Evolutionary conservation across 176 grass and related monocot genomes (phyloP), one percentile per base, ranked within the genome.

Genomic region (Oryza longistaminata): DNA sequence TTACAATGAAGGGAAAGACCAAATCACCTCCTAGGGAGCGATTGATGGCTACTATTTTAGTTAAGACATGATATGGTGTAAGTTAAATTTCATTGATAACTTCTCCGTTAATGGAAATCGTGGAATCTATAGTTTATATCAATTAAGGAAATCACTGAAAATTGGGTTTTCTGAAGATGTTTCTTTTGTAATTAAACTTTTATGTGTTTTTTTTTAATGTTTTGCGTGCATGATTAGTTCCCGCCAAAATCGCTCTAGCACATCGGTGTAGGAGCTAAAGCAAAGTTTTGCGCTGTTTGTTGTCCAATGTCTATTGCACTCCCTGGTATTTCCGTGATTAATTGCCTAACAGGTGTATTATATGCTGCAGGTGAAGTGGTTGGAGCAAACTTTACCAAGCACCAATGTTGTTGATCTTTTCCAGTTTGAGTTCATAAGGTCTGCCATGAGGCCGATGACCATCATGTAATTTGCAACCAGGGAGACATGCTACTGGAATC

Each of bases 361-460:
- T 15, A 2, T 83, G 40, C 66, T 85, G 31, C 91, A 93, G 91
- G 85, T 74, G 34, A 78, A 86, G 82, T 71, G 83, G 68, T 15
- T 75, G 83, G 80, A 83, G 44, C 62, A 42, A 83, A 66, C 49
- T 86, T 86, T 83, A 49, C 81, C 52, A 80, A 86, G 17, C 78
- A 84, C 60, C 34, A 33, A 24, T 73, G 46, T 24, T 79, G 66
- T 73, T 85, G 60, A 39, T 82, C 35, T 87, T 90, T 87, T 74
- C 71, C 73, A n/a, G 64, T 83, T 93, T 85, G 82, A 74, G 61
- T 27, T 83, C 87, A 89, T 88, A 85, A 85, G 87, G 83, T 89
- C 88, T 78, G 48, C 66, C 77, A 81, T 62, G 17, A 62, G 58
- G 58, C 58, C 58, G 8, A 62, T 82, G 88, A 53, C 87, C 87